Evolutionary conservation across 129 eudicot species (phyloP).

Genomic region (Flaveria brownii): DNA sequence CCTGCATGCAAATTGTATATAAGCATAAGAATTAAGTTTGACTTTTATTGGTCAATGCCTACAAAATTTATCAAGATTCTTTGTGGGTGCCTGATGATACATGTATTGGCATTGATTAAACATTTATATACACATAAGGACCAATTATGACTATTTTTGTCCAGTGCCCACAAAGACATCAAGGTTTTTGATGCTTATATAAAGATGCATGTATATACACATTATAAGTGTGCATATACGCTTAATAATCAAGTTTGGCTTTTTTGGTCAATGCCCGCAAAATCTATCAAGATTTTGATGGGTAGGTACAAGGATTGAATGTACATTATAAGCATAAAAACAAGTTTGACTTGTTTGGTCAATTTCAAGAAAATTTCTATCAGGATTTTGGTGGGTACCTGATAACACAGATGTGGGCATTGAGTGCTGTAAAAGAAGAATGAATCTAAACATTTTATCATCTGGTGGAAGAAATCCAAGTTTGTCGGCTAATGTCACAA

Average conservation of each 20-base stretch:
- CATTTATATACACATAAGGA: neutral
- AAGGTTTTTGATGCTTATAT: neutral
- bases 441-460: slow-evolving; percentile 94
- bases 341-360: slow-evolving; percentile 11
- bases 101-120: neutral
- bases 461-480: slow-evolving; percentile 84
- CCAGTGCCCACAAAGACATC: neutral
- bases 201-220: no score
- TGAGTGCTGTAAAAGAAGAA: slow-evolving; percentile 90
- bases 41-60: neutral
- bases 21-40: slow-evolving; percentile 3
- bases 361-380: neutral
- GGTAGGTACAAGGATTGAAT: neutral
- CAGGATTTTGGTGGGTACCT: slow-evolving; percentile 45
- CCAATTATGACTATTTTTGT: slow-evolving; percentile 5
- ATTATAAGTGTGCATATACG: no score
- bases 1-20: slow-evolving; percentile 42
- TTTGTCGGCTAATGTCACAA: slow-evolving; percentile 82
- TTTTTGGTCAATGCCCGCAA: neutral
- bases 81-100: neutral
- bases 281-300: neutral
- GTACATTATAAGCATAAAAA: neutral
- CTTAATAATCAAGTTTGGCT: slow-evolving; percentile 45
- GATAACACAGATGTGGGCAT: slow-evolving; percentile 99
- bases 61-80: neutral